Percentiles rank a stretch among this genome's conserved stretches.
Evolutionary conservation across 2,329 filamentous ascomycete species (phyloP).

Genomic region (Myriosclerotinia curreyana): DNA sequence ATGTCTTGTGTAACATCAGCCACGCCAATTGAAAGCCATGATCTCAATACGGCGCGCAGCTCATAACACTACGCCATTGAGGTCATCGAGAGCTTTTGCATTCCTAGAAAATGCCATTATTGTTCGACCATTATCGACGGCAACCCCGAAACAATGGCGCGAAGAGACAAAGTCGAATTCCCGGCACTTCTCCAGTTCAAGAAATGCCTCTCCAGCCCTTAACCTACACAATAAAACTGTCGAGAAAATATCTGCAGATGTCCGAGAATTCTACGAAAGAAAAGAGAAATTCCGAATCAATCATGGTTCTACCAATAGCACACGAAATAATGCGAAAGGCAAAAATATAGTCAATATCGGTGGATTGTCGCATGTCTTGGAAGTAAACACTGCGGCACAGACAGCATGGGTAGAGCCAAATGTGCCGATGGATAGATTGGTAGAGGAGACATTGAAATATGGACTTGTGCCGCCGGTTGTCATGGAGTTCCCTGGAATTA

Average conservation of each 20-base stretch:
- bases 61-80: not conserved
- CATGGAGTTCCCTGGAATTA: slow-evolving; percentile 71
- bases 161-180: not conserved
- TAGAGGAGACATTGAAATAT: slow-evolving; percentile 53
- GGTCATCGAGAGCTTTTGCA: not conserved
- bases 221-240: slow-evolving; percentile 45
- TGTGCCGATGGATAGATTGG: slow-evolving; percentile 63
- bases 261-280: slow-evolving; percentile 48
- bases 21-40: slow-evolving; percentile 13
- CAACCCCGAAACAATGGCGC: not conserved
- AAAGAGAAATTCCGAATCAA: slow-evolving; percentile 53
- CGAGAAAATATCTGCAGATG: slow-evolving; percentile 44
- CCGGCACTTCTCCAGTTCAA: slow-evolving; percentile 1
- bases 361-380: slow-evolving; percentile 47
- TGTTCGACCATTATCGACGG: not conserved
- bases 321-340: slow-evolving; percentile 43
- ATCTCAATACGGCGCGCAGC: slow-evolving; percentile 7
- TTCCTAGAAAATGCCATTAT: not conserved
- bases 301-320: slow-evolving; percentile 56
- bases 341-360: slow-evolving; percentile 49
- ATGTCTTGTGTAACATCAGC: not conserved
- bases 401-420: slow-evolving; percentile 62
- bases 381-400: slow-evolving; percentile 43
- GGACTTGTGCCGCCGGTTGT: slow-evolving; percentile 62
- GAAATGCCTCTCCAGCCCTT: slow-evolving; percentile 22